Evolutionary conservation across 176 grass and related monocot genomes (phyloP).

Genomic region (Aegilops umbellulata): DNA sequence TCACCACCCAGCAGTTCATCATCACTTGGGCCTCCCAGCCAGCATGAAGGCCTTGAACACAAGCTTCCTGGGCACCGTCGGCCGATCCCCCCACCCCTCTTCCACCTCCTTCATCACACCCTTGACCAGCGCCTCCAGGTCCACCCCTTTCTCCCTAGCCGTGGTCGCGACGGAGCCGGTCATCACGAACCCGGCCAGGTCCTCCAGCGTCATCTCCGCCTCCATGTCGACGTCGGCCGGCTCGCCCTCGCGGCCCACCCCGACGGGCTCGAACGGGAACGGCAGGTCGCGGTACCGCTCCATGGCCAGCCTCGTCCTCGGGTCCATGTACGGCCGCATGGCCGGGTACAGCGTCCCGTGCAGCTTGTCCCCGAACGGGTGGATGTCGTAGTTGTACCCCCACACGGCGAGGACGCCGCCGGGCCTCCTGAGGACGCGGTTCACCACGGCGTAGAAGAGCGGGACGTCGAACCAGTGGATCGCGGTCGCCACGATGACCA

Average conservation of each 20-base stretch:
- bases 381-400: slow-evolving; percentile 56
- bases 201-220: slow-evolving; percentile 53
- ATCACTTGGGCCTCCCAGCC: slow-evolving; percentile 52
- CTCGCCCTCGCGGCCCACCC: slow-evolving; percentile 58
- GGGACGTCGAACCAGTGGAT: slow-evolving; percentile 83
- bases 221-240: slow-evolving; percentile 57
- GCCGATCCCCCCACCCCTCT: slow-evolving; percentile 44
- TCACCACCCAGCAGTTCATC: background rate
- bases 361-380: slow-evolving; percentile 37
- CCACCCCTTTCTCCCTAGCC: slow-evolving; percentile 60
- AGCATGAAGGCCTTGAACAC: slow-evolving; percentile 69
- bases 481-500: slow-evolving; percentile 56
- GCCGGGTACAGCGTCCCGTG: slow-evolving; percentile 39
- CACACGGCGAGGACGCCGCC: slow-evolving; percentile 72
- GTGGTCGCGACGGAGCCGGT: slow-evolving; percentile 45
- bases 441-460: slow-evolving; percentile 65
- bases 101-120: slow-evolving; percentile 53
- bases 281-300: slow-evolving; percentile 56
- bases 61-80: slow-evolving; percentile 37
- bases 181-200: slow-evolving; percentile 36
- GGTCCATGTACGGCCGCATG: slow-evolving; percentile 51
- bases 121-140: slow-evolving; percentile 37
- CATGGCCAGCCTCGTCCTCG: slow-evolving; percentile 42
- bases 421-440: slow-evolving; percentile 57
- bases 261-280: slow-evolving; percentile 71